A percentile compares a stretch with the other conserved stretches of the same genome.
These are phyloP conservation scores for Avicennia marina DNA, from an alignment of 257 asterid species.

Conservation along the genomic window DNA sequence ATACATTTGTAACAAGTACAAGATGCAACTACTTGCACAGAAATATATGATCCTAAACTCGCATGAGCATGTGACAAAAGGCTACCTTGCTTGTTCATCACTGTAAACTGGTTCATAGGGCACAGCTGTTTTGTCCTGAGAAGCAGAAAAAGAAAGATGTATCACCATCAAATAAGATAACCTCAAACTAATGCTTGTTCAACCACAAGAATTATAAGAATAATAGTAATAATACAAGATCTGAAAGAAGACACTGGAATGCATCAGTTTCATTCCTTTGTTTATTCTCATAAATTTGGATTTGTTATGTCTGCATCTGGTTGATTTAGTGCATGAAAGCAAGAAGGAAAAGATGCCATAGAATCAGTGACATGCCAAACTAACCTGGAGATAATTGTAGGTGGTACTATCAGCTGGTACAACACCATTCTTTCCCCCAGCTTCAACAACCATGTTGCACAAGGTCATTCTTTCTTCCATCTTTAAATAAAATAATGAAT, in stretches of 20 bases:
- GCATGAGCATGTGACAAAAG: neutral
- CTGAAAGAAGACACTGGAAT: no score
- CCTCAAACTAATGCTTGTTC: no score
- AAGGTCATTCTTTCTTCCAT: constrained; percentile 99
- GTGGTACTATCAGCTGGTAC: constrained; percentile 95
- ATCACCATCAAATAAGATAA: neutral
- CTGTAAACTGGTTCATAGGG: constrained; percentile 90
- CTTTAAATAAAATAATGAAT: constrained; percentile 30
- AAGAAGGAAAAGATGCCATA: neutral
- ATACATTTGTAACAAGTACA: no score
- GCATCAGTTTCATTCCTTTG: no score
- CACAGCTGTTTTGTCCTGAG: constrained; percentile 79
- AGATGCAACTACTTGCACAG: no score
- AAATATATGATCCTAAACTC: no score
- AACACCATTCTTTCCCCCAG: constrained; percentile 93
- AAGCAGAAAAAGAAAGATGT: constrained; percentile 12
- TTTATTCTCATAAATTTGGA: no score
- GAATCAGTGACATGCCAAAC: constrained; percentile 4
- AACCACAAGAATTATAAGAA: no score
- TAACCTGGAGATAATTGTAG: constrained; percentile 82
- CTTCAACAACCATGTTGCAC: constrained; percentile 98
- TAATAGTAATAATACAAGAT: no score
- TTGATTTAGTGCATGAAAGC: neutral
- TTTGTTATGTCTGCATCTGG: no score
- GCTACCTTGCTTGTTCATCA: constrained; percentile 90